Percentiles rank a stretch among this genome's conserved stretches.
These are phyloP conservation scores for Emmonsia crescens DNA, from an alignment of 2,329 filamentous ascomycete genomes.

Conservation along the genomic window DNA sequence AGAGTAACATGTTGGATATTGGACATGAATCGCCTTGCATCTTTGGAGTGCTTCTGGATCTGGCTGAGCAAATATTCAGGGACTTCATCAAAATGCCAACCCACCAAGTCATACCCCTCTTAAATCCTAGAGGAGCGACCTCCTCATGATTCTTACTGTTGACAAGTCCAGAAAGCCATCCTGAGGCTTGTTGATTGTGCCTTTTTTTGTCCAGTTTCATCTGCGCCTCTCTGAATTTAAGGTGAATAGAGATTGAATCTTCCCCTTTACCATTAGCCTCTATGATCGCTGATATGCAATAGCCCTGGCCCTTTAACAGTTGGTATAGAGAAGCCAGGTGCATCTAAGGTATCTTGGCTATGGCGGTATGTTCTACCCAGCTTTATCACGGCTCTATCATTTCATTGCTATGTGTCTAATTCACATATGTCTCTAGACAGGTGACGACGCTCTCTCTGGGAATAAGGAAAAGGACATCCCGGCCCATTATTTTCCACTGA, in stretches of 20 bases:
- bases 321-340: neutral
- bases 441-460: neutral
- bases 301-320: neutral
- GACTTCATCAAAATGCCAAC: neutral
- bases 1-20: neutral
- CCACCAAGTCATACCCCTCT: neutral
- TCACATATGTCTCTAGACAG: neutral
- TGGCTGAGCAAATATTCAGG: neutral
- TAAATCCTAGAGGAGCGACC: neutral
- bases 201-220: neutral
- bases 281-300: neutral
- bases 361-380: neutral
- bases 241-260: neutral
- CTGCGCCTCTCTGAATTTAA: neutral
- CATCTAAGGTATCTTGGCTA: neutral
- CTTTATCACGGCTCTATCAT: neutral
- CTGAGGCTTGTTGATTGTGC: neutral
- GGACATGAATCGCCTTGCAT: neutral
- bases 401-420: neutral
- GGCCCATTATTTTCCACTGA: neutral
- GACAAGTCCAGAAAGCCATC: no score
- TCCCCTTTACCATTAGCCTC: neutral
- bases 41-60: neutral
- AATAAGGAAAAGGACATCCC: neutral
- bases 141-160: neutral